Base-by-base conservation (phyloP, 441 rosid species). In the Erodium chrysanthum region DNA sequence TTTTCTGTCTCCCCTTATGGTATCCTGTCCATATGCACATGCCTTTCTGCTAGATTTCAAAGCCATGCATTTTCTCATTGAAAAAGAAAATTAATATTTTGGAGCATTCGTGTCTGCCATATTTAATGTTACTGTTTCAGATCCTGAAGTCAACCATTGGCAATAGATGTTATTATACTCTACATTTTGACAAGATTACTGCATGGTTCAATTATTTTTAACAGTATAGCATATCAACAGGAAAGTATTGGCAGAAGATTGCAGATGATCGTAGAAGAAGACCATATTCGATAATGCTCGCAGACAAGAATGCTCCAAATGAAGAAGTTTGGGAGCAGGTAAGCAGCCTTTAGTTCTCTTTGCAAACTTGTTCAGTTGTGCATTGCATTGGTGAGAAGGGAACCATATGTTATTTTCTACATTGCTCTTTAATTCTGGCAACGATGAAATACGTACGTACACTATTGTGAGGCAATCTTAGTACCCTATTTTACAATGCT, bases 321-420 rank as follows among this genome's bases (percentile, higher is more conserved):
- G 97, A 89, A 82, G 95, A 94, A 75, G 99, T 94, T 71, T 94
- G 99, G 99, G 86, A 84, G 76, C 96, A 87, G 97, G 99, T 91
- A 80, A 78, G 3, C 42, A 21, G 22, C 22, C 27, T 18, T 58
- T 18, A 59, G 33, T 46, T 46, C 54, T 46, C 63, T 59, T 22
- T 23, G 7, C 63, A 58, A 22, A 10, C 5, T 14, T 12, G 52
- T 46, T 14, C 52, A 46, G 17, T 12, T 46, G 52, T 14, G 52
- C 52, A 42, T 14, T 46, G 52, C 17, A 46, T 46, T 2, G 2
- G 52, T 46, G 52, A 46, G 3, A 46, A 46, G 44, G 8, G 10
- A 37, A 37, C 44, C 44, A 37, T 37, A 37, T 37, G 9, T 37
- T 37, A 5, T 37, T 37, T 37, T 9, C 59, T 50, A 50, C 58